Evolutionary conservation across 208 protist species (phyloP), one percentile per base, ranked within the genome.

Genomic region (Crithidia sp.): DNA sequence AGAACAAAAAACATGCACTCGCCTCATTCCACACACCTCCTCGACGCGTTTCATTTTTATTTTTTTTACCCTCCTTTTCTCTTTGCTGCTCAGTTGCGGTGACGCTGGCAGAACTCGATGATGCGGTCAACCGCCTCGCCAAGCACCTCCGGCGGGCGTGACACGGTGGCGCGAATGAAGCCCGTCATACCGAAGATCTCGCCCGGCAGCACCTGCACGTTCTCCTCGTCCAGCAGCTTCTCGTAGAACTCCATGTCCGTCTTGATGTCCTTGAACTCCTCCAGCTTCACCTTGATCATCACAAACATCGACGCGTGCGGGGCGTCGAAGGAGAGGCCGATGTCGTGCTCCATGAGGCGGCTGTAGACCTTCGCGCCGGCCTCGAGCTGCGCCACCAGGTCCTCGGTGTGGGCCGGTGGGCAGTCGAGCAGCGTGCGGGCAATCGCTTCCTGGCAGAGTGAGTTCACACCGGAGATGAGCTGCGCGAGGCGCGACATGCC

Each of bases 271-370:
- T 96, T 86, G 68, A 97, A 95, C 69, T 84, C 57, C 6, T 75
- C 66, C 7, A 92, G 41, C 49, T 96, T 77, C 28, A 99, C 89
- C 37, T 83, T 76, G 39, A 99, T 88, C 56, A 90, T 85, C 40
- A 98, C 84, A 74, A 98, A 99, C 95, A 98, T 98, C 50, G 96
- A 82, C 5, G 86, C 95, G 59, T 77, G 72, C 14, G 96, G 95
- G 5, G 47, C 19, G 39, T 83, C 71, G 77, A 95, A 88, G 93
- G 84, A 63, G 77, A 72, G 76, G 56, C 72, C 75, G 41, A 77
- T 62, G 67, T 70, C 74, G 61, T 79, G 78, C 17, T 84, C 74
- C 41, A 82, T 67, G 39, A 87, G 75, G 28, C 75, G 78, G 65
- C 77, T 71, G 68, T 81, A 86, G 14, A 81, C 71, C 70, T 76